Conservation (phyloP, 345 rosid genomes). For the Toxicodendron radicans region DNA sequence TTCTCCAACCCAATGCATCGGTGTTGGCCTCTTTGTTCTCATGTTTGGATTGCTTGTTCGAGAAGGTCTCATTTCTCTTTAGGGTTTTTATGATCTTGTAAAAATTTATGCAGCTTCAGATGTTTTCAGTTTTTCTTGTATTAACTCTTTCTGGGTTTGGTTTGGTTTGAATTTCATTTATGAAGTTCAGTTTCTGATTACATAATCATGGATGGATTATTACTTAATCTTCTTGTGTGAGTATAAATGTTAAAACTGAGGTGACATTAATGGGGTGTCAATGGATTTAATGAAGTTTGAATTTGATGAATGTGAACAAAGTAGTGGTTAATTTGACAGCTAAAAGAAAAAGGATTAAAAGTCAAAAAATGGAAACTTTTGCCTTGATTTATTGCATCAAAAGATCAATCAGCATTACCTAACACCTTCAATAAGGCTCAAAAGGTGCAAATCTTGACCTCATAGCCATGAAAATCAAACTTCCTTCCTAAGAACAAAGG, state of each 20-base stretch:
- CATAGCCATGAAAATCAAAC: too few species aligned
- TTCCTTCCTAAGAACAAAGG: too few species aligned
- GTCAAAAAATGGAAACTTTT: not conserved
- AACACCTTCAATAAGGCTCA: too few species aligned
- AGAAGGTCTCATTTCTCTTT: slow-evolving; percentile 73
- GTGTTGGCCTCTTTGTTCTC: slow-evolving; percentile 65
- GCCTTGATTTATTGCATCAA: not conserved
- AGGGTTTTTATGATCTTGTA: not conserved
- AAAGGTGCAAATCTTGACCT: too few species aligned
- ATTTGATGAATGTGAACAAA: too few species aligned
- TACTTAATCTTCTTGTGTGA: too few species aligned
- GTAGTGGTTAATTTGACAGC: not conserved
- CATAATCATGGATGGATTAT: too few species aligned
- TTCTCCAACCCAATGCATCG: slow-evolving; percentile 55
- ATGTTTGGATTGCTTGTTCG: slow-evolving; percentile 67
- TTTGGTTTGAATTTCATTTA: not conserved
- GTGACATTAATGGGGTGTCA: not conserved
- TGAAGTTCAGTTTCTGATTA: too few species aligned
- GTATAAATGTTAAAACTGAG: too few species aligned
- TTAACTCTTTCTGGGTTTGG: not conserved
- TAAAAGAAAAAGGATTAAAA: not conserved
- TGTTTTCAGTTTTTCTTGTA: not conserved
- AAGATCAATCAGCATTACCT: not conserved
- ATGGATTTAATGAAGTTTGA: not conserved
- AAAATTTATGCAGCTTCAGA: too few species aligned